phyloP scores from a whole-genome alignment of 2,329 filamentous ascomycete genomes.

The Fusarium tjaetaba region DNA sequence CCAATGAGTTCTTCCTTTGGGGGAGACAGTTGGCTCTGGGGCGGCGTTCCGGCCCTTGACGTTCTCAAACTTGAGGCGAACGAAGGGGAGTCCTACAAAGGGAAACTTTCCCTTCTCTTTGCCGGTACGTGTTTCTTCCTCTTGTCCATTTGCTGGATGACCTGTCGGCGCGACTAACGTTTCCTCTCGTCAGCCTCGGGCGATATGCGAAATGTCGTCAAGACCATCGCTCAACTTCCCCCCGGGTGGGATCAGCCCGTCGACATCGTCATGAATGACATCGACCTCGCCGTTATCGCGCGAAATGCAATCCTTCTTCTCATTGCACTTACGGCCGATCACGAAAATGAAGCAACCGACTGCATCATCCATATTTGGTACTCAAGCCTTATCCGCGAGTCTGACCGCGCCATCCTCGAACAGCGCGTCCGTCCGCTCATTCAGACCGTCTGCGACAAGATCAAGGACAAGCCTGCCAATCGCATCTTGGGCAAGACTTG shows the following conservation, averaged over 20 bases:
- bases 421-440: background rate
- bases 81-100: background rate
- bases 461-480: background rate
- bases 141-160: too few relatives aligned
- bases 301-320: background rate
- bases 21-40: too few relatives aligned
- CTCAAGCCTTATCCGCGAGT: background rate
- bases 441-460: background rate
- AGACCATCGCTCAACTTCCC: background rate
- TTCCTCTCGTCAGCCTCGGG: background rate
- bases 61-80: background rate
- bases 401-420: accelerated
- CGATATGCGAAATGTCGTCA: background rate
- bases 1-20: too few relatives aligned
- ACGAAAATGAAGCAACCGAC: accelerated
- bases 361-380: background rate
- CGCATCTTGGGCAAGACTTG: too few relatives aligned
- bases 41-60: background rate
- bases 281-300: accelerated
- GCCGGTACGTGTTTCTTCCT: too few relatives aligned
- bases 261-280: background rate
- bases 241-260: background rate
- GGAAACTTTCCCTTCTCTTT: background rate
- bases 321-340: accelerated
- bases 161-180: too few relatives aligned